Evolutionary conservation across 768 basidiomycete genomes (phyloP), one percentile per base, ranked within the genome.

Genomic region (Pleurotus sapidus): DNA sequence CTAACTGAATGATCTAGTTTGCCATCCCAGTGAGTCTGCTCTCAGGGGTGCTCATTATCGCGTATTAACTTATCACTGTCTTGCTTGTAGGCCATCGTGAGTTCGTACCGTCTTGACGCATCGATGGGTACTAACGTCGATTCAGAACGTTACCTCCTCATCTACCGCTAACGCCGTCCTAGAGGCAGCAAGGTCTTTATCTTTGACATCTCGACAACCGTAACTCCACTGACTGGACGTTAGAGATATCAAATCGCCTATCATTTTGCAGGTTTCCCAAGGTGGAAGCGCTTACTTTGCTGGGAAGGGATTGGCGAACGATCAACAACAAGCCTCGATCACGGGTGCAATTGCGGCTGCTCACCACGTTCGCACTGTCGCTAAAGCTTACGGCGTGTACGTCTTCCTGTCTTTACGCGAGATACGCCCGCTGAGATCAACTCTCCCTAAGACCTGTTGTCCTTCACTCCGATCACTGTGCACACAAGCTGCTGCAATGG

Each of bases 381-480:
- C 96, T 42, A 91, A 91, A 69, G 80, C 79, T 4, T 98, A 98
- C 70, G 96, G 96, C 77, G 83, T 98, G 93, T 94, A 75, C 63
- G 92, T 84, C 18, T 42, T 2, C 11, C 49, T 30, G 39, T 39
- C 38, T 15, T 46, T 46, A 51, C 9, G 30, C 30, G 30, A 30
- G 30, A 9, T 30, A 30, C 30, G 30, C 8, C 30, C 30, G 30
- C 30, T 30, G 30, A 30, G 8, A 58, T 47, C 38, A 14, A 18
- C 60, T 27, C 47, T 45, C 49, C 55, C 17, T 60, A 62, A 95
- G 93, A 60, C 97, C 97, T 67, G 97, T 99, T 68, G 83, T 99
- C 57, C 80, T 99, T 67, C 96, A 99, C 87, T 89, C 92, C 60
- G 97, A 99, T 74, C 97, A 99, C 80, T 99, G 97, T 70, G 97